These are phyloP conservation scores for Tephrocybe rancida DNA, from an alignment of 768 basidiomycete species.

Conservation along the genomic window DNA sequence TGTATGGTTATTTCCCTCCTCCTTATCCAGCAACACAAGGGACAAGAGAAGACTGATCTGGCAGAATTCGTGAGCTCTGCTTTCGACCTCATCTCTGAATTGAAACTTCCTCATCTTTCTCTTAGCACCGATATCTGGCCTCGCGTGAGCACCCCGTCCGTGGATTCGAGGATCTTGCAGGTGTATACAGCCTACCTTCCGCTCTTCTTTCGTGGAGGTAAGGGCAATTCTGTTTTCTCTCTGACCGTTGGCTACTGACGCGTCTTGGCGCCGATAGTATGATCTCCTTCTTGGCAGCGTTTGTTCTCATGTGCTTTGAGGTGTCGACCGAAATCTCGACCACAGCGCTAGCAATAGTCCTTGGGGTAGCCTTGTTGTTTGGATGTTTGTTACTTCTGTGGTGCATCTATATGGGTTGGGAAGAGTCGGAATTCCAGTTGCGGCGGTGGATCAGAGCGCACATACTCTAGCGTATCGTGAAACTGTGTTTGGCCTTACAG, in stretches of 20 bases:
- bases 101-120: neutral
- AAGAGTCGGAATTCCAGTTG: neutral
- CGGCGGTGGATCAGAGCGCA: neutral
- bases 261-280: neutral
- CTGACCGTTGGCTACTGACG: neutral
- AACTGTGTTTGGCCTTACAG: too few species aligned
- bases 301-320: constrained; percentile 1
- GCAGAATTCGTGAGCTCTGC: neutral
- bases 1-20: constrained; percentile 2
- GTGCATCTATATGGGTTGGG: constrained; percentile 4
- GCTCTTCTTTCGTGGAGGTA: constrained; percentile 8
- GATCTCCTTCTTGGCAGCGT: neutral
- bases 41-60: neutral
- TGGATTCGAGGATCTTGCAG: constrained; percentile 2
- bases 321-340: neutral
- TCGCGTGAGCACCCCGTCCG: neutral
- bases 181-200: constrained; percentile 1
- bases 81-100: neutral
- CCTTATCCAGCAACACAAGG: constrained; percentile 1
- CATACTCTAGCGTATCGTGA: too few species aligned
- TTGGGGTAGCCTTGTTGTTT: neutral
- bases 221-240: neutral
- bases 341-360: neutral
- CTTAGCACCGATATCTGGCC: neutral
- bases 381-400: neutral